A percentile compares a stretch with the other conserved stretches of the same genome.
These are phyloP conservation scores for Termitomyces sp. DNA, from an alignment of 768 basidiomycete genomes.

Conservation along the genomic window DNA sequence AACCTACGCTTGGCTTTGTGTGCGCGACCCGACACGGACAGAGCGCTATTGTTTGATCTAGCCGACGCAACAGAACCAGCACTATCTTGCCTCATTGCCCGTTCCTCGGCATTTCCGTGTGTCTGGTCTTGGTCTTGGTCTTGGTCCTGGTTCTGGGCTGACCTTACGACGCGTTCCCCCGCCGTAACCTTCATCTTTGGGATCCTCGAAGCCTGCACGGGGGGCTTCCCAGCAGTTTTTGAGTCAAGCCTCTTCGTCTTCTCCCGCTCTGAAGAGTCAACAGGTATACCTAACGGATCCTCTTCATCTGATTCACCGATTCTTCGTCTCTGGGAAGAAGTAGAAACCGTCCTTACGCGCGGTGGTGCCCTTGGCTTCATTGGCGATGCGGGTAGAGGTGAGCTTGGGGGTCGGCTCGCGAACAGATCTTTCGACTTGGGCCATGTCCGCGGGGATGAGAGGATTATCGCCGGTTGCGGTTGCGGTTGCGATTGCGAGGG, in stretches of 20 bases:
- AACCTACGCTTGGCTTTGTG: slow-evolving; percentile 28
- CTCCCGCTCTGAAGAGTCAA: slow-evolving; percentile 17
- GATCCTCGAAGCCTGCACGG: background rate
- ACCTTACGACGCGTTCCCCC: background rate
- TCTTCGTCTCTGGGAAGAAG: background rate
- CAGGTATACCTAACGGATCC: slow-evolving; percentile 28
- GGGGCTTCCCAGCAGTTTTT: background rate
- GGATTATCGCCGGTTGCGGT: background rate
- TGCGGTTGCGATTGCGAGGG: background rate
- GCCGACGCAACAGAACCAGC: background rate
- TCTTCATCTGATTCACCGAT: slow-evolving; percentile 20
- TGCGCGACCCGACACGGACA: slow-evolving; percentile 10
- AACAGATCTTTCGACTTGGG: slow-evolving; percentile 34
- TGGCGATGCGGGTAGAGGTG: slow-evolving; percentile 62
- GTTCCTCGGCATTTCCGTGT: background rate
- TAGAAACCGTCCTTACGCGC: slow-evolving; percentile 28
- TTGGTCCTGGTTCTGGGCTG: background rate
- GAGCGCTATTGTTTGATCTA: background rate
- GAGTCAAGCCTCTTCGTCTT: background rate
- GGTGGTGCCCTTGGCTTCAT: slow-evolving; percentile 56
- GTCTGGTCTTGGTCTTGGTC: background rate
- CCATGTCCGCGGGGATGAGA: background rate
- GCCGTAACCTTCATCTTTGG: background rate
- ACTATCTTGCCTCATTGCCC: background rate
- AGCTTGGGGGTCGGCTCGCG: slow-evolving; percentile 57